Evolutionary conservation across 768 basidiomycete genomes (phyloP).

Genomic region (Psilocybe cyanescens): DNA sequence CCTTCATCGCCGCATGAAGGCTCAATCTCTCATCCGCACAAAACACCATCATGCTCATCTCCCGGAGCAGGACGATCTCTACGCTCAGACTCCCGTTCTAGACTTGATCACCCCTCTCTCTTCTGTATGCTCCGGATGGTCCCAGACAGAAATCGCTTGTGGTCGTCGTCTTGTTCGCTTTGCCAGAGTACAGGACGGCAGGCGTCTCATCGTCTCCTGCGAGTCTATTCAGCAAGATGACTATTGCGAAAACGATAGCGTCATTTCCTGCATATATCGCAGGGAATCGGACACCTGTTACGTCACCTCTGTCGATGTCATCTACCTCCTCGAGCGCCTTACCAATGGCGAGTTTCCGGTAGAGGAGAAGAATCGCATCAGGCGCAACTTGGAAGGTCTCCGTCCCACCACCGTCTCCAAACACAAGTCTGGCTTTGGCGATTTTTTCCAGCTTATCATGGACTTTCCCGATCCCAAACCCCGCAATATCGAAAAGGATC

Average conservation of each 20-base stretch:
- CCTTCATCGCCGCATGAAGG: conserved; percentile 47
- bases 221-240: conserved; percentile 74
- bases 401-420: conserved; percentile 91
- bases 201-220: conserved; percentile 78
- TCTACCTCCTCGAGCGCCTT: conserved; percentile 84
- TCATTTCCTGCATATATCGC: conserved; percentile 95
- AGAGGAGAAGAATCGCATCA: conserved; percentile 96
- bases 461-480: conserved; percentile 93
- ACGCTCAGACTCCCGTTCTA: conserved; percentile 59
- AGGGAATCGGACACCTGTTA: conserved; percentile 77
- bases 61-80: conserved; percentile 45
- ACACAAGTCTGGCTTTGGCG: conserved; percentile 74
- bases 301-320: conserved; percentile 95
- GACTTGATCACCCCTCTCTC: conserved; percentile 63
- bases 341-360: conserved; percentile 83
- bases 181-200: conserved; percentile 75
- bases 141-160: conserved; percentile 61
- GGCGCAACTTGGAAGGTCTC: conserved; percentile 93
- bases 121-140: conserved; percentile 60
- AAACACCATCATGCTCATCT: conserved; percentile 35
- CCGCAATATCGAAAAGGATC: conserved; percentile 95
- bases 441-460: conserved; percentile 97
- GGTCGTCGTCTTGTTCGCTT: conserved; percentile 90
- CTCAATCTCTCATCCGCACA: conserved; percentile 46
- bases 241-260: conserved; percentile 73